phyloP scores from a whole-genome alignment of 2,329 filamentous ascomycete genomes.

The Graphiopsis chlorocephala region DNA sequence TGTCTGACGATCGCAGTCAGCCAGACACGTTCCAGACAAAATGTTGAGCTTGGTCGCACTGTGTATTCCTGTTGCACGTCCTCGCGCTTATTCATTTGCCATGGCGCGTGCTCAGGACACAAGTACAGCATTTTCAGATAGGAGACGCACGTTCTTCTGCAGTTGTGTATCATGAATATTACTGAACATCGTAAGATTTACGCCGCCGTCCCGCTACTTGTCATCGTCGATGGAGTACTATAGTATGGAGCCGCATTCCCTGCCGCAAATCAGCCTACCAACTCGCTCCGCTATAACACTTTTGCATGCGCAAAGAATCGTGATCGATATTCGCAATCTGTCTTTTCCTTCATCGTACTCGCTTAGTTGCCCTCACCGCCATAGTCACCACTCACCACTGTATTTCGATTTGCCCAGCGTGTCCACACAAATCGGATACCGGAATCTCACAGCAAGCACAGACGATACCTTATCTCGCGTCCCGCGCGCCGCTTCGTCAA shows the following conservation, averaged over 20 bases:
- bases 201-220: neutral
- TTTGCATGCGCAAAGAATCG: conserved; percentile 11
- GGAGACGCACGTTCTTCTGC: neutral
- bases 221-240: conserved; percentile 10
- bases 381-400: neutral
- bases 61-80: neutral
- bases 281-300: neutral
- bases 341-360: neutral
- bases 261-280: neutral
- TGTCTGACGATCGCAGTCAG: conserved; percentile 3
- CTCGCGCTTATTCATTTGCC: neutral
- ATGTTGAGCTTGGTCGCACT: neutral
- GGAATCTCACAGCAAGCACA: neutral
- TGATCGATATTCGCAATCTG: neutral
- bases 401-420: neutral
- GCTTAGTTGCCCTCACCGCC: neutral
- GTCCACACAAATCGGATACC: neutral
- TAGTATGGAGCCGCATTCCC: conserved; percentile 4
- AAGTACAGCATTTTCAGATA: neutral
- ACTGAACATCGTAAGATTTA: neutral
- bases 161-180: neutral
- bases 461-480: neutral
- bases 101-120: neutral
- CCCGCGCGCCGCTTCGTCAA: neutral
- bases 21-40: neutral